Base-by-base conservation (phyloP, 2,329 filamentous ascomycete genomes). In the Apiospora phragmitis region DNA sequence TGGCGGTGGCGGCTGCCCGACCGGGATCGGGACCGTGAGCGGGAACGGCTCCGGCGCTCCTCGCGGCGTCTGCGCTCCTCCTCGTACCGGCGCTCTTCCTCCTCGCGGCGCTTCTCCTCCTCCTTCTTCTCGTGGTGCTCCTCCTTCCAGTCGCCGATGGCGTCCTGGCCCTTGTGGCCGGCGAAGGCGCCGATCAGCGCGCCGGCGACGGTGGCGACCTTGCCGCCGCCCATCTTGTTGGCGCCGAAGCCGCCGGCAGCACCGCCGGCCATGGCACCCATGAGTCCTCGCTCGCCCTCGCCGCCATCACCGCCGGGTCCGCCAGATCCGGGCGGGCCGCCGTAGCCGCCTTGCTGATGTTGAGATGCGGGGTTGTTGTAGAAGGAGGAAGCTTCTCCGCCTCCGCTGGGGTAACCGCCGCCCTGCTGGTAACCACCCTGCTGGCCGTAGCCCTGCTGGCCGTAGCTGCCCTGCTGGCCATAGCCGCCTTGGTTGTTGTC, bases 91-190 rank as follows among this genome's bases (percentile, higher is more conserved):
- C 69, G 68, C 71, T 75, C 70, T 35, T 76, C 75, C 69, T 59
- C 74, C 26, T 82, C 76, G 18, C 72, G 68, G 4, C 72, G 68
- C 42, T 70, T 70, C 71, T 76, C 70, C 42, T 76, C 75, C 38
- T 76, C 73, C 76, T 83, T 82, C 71, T 81, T 78, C 68, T 84
- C 82, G 71, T 84, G 77, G 35, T n/a, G 49, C 16, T 65, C 68
- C 12, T 69, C 55, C 41, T 38, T 43, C 51, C 79, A 79, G 72
- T 84, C 82, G 4, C 75, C 75, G 3, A 80, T 79, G 9, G 77
- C 80, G 68, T 84, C 83, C 71, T 84, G 79, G 16, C 82, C 69
- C 73, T 84, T 83, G 75, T 83, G 81, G 3, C 83, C 83, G 3
- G 81, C 81, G 45, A 84, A 77, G 14, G 83, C 83, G 16, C 83